These are phyloP conservation scores for Protomyces gravidus DNA, from an alignment of 1,139 yeast genomes.

Conservation along the genomic window DNA sequence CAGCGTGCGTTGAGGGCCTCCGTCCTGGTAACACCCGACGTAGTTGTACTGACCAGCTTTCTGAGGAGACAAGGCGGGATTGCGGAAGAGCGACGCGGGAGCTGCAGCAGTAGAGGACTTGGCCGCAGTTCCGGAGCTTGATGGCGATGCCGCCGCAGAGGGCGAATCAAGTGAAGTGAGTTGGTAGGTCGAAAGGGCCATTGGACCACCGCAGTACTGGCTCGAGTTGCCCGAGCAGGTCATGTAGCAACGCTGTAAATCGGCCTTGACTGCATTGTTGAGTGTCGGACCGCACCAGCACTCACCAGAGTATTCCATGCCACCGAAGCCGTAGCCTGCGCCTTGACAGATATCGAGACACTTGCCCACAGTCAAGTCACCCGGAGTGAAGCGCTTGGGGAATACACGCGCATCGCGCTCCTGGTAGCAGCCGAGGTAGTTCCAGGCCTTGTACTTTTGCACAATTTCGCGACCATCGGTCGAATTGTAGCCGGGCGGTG, in stretches of 20 bases:
- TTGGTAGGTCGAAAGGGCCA: conserved; percentile 5
- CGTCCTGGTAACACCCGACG: conserved; percentile 13
- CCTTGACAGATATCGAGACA: conserved; percentile 9
- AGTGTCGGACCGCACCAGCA: conserved; percentile 25
- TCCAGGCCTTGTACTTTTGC: conserved; percentile 8
- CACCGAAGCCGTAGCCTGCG: conserved; percentile 16
- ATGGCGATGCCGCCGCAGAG: not conserved
- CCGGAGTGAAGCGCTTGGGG: conserved; percentile 1
- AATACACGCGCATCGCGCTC: conserved; percentile 5
- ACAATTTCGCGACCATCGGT: not conserved
- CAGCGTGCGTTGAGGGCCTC: not conserved
- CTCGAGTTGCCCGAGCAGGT: conserved; percentile 23
- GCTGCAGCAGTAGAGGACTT: not conserved
- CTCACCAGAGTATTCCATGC: conserved; percentile 23
- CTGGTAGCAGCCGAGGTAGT: conserved; percentile 16
- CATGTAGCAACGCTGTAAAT: conserved; percentile 7
- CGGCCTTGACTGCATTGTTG: not conserved
- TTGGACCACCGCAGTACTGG: conserved; percentile 14
- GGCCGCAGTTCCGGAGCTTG: not conserved
- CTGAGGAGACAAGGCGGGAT: not conserved
- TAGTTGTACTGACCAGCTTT: not conserved
- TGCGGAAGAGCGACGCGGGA: not conserved
- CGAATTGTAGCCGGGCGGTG: conserved; percentile 9
- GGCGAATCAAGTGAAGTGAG: not conserved
- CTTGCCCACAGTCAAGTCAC: not conserved